Conservation (phyloP, 139 green algal genomes). For the Chlorella vulgaris region DNA sequence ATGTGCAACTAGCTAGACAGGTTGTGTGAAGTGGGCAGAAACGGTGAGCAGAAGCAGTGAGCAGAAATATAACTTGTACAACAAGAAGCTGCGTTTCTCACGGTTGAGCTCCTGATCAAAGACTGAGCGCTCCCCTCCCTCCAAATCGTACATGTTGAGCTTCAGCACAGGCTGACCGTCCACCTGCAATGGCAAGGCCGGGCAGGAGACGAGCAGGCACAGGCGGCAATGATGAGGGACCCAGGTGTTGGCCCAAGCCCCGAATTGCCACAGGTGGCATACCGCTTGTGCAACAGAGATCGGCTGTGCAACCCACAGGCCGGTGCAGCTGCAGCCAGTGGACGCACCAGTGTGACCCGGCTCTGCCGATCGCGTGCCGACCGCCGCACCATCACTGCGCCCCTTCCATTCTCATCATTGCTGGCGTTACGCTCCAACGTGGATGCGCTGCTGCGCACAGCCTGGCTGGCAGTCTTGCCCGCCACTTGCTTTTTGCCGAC, state of each 20-base stretch:
- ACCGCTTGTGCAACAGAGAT: background rate
- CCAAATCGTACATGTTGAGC: slow-evolving; percentile 70
- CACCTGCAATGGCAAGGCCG: slow-evolving; percentile 42
- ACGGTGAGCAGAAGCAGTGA: background rate
- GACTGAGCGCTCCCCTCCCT: slow-evolving; percentile 59
- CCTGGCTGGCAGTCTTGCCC: background rate
- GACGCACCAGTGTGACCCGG: background rate
- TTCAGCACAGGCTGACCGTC: slow-evolving; percentile 65
- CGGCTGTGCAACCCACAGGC: background rate
- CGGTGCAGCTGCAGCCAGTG: too few species aligned
- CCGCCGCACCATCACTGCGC: slow-evolving; percentile 13
- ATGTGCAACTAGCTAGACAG: too few species aligned
- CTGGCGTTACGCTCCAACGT: background rate
- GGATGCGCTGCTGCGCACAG: background rate
- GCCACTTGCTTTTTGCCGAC: background rate
- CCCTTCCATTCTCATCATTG: background rate
- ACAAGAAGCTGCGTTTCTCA: background rate
- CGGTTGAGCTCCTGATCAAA: slow-evolving; percentile 52
- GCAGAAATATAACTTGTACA: background rate
- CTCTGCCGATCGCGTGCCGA: background rate
- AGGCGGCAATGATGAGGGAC: background rate
- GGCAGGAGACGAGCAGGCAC: background rate
- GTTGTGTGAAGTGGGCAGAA: background rate
- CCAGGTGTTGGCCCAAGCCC: background rate
- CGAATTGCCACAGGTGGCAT: background rate